A percentile compares a stretch with the other conserved stretches of the same genome.
Evolutionary conservation across 2,329 filamentous ascomycete species (phyloP).

Genomic region (Cercospora berteroae): DNA sequence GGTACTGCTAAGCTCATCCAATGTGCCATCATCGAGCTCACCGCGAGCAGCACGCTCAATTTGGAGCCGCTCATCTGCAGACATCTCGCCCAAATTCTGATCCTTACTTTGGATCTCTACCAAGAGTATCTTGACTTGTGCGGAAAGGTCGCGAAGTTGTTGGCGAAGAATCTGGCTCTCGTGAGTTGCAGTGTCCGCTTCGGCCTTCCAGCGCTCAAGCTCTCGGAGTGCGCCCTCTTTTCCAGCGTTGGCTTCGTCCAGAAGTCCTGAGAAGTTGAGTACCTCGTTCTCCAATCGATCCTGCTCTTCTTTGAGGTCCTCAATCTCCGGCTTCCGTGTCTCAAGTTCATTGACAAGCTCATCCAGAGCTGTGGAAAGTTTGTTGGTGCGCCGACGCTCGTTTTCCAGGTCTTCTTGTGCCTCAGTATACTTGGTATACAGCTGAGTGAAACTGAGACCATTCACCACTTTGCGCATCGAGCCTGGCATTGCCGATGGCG

Average conservation of each 20-base stretch:
- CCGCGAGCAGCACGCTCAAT: slow-evolving; percentile 76
- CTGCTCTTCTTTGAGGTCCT: slow-evolving; percentile 79
- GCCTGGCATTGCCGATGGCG: slow-evolving; percentile 46
- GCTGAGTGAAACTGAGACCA: slow-evolving; percentile 59
- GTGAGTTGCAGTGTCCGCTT: slow-evolving; percentile 59
- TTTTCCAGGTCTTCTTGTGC: slow-evolving; percentile 69
- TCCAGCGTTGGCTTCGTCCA: slow-evolving; percentile 78
- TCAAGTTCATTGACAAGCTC: slow-evolving; percentile 84
- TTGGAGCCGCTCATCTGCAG: slow-evolving; percentile 68
- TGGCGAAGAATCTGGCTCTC: slow-evolving; percentile 79
- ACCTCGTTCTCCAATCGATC: slow-evolving; percentile 77
- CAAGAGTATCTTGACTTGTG: slow-evolving; percentile 85
- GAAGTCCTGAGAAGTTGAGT: slow-evolving; percentile 71
- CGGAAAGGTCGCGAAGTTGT: slow-evolving; percentile 83
- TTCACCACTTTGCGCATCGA: slow-evolving; percentile 52
- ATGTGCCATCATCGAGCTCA: slow-evolving; percentile 67
- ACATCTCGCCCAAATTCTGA: slow-evolving; percentile 70
- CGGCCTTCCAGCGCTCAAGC: slow-evolving; percentile 73
- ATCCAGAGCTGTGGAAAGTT: slow-evolving; percentile 74
- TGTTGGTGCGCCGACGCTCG: slow-evolving; percentile 71
- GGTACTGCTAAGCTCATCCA: slow-evolving; percentile 77
- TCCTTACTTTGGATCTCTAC: slow-evolving; percentile 82
- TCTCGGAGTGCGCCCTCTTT: slow-evolving; percentile 76
- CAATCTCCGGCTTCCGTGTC: slow-evolving; percentile 79
- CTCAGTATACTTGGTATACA: slow-evolving; percentile 62